phyloP scores from a whole-genome alignment of 2,329 filamentous ascomycete genomes.

The Beauveria sp. region DNA sequence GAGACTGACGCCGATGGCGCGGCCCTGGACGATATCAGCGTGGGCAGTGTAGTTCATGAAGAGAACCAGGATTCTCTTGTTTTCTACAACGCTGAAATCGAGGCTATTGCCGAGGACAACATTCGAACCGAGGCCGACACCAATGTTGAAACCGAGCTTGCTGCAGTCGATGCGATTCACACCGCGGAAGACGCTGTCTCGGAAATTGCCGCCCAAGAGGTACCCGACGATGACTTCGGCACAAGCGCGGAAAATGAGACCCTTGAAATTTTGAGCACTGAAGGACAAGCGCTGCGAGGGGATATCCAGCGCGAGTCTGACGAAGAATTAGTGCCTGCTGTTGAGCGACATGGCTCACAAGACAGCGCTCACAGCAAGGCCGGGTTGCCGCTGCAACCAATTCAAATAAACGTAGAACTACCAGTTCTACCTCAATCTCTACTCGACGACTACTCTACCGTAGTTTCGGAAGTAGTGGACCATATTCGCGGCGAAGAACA shows the following conservation, averaged over 20 bases:
- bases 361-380: background rate
- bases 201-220: background rate
- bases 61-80: background rate
- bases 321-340: background rate
- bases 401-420: slow-evolving; percentile 11
- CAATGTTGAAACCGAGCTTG: background rate
- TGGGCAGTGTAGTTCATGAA: background rate
- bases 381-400: background rate
- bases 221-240: background rate
- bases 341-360: background rate
- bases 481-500: slow-evolving; percentile 25
- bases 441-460: slow-evolving; percentile 20
- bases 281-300: background rate
- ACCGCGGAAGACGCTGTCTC: background rate
- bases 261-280: background rate
- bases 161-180: background rate
- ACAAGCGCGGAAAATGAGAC: background rate
- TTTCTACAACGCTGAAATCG: background rate
- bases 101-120: background rate
- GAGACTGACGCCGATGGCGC: background rate
- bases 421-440: background rate
- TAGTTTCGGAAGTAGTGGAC: slow-evolving; percentile 31
- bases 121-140: background rate
- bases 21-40: background rate
- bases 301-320: background rate